Conservation (phyloP, 129 eudicot species). For the Glebionis coronaria region DNA sequence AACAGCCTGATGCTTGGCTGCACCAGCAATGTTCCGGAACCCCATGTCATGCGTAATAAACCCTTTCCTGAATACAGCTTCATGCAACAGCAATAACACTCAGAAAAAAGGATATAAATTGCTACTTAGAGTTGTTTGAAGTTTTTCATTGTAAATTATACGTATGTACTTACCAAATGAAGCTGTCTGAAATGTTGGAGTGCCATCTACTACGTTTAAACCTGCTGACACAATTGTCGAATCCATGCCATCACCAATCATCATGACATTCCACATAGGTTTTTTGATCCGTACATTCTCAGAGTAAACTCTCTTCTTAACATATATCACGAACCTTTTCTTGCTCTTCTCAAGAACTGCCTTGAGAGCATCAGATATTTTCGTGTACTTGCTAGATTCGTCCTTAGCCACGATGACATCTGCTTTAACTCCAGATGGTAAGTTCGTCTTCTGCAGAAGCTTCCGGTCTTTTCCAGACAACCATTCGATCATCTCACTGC, state of each 20-base stretch:
- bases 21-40: conserved; percentile 56
- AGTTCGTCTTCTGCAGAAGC: conserved; percentile 32
- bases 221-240: conserved; percentile 46
- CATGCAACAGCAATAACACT: neutral
- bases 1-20: conserved; percentile 56
- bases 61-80: conserved; percentile 51
- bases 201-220: conserved; percentile 51
- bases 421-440: conserved; percentile 27
- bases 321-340: conserved; percentile 51
- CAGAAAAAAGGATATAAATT: neutral
- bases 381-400: conserved; percentile 48
- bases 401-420: conserved; percentile 56
- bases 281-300: conserved; percentile 54
- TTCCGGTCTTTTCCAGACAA: conserved; percentile 36
- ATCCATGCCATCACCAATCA: conserved; percentile 60
- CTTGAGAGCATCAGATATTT: conserved; percentile 46
- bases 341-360: conserved; percentile 52
- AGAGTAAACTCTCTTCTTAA: conserved; percentile 49
- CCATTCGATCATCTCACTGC: conserved; percentile 36
- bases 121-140: too few species aligned
- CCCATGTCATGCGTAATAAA: conserved; percentile 60
- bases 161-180: conserved; percentile 41
- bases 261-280: conserved; percentile 48
- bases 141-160: too few species aligned
- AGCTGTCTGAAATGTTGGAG: conserved; percentile 53